Evolutionary conservation across 371 early-diverging fungal genomes (phyloP), one percentile per base, ranked within the genome.

Genomic region (Mortierella sp.): DNA sequence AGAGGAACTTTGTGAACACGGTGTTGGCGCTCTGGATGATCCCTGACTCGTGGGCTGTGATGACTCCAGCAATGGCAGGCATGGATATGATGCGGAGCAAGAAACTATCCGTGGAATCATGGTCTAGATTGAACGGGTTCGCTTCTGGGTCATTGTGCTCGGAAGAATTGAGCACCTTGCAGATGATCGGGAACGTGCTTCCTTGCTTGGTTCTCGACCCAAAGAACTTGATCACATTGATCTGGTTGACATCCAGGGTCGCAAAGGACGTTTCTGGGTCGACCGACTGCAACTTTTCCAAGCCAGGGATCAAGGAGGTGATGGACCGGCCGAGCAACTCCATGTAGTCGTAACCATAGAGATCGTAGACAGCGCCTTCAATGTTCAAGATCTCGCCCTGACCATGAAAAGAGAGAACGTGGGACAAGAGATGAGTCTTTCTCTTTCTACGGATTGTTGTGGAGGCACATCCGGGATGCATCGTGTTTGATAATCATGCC

Each of bases 61-160:
- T 81, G 27, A 91, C 85, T 24, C 91, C 90, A 25, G 90, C 87
- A 53, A 90, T 86, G 1, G 87, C 82, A 47, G 90, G 88, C 64
- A 91, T 88, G 13, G 88, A 86, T 40, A 88, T 88, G 46, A 91
- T 83, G 16, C 83, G 83, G 47, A 89, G 53, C 1, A 67, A 43
- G 56, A 72, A 80, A 9, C 74, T 62, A 12, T 79, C 68, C 60
- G 63, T 67, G 16, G 64, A 60, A 17, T 71, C 71, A 22, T 53
- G 43, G 19, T 60, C 65, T 24, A 64, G 31, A 17, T 52, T 61
- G 21, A 53, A 63, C 4, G 49, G 58, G 46, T 59, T 70, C 31
- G 65, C 56, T 31, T 70, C 74, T 16, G 65, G 58, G 16, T 71
- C 45, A 54, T 63, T 63, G 28, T 66, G 51, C 37, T 70, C 63